A percentile compares a stretch with the other conserved stretches of the same genome.
These are phyloP conservation scores for Basidiobolus meristosporus DNA, from an alignment of 371 early-diverging fungal species.

Conservation along the genomic window DNA sequence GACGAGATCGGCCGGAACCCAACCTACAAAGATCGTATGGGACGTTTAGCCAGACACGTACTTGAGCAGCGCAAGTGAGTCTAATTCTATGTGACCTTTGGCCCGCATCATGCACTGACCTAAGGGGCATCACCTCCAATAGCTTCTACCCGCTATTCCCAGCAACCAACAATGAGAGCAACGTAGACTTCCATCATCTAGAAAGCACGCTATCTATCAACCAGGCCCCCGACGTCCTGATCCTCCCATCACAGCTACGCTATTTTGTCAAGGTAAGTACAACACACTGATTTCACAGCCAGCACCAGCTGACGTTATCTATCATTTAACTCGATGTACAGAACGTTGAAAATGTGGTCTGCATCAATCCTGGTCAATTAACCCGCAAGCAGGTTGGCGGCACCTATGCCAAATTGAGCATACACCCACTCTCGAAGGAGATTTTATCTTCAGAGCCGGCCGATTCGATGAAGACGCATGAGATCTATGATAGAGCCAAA, in stretches of 20 bases:
- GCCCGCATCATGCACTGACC: background rate
- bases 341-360: conserved; percentile 36
- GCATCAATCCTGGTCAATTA: conserved; percentile 65
- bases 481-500: conserved; percentile 18
- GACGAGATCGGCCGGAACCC: conserved; percentile 28
- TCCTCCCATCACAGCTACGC: conserved; percentile 48
- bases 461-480: conserved; percentile 7
- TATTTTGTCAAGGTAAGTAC: conserved; percentile 29
- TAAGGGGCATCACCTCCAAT: conserved; percentile 5
- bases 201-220: conserved; percentile 20
- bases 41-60: conserved; percentile 40
- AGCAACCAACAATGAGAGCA: conserved; percentile 24
- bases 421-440: conserved; percentile 28
- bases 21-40: conserved; percentile 29
- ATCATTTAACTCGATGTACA: conserved; percentile 1
- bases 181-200: conserved; percentile 23
- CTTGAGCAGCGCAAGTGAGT: conserved; percentile 53
- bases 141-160: conserved; percentile 70
- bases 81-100: background rate
- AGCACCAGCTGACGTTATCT: too few relatives aligned
- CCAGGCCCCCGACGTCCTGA: conserved; percentile 58
- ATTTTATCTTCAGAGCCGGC: conserved; percentile 2
- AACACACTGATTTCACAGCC: background rate
- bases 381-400: conserved; percentile 43
- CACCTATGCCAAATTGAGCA: conserved; percentile 46